These are phyloP conservation scores for Verbascum thapsus DNA, from an alignment of 257 asterid genomes.

Conservation along the genomic window DNA sequence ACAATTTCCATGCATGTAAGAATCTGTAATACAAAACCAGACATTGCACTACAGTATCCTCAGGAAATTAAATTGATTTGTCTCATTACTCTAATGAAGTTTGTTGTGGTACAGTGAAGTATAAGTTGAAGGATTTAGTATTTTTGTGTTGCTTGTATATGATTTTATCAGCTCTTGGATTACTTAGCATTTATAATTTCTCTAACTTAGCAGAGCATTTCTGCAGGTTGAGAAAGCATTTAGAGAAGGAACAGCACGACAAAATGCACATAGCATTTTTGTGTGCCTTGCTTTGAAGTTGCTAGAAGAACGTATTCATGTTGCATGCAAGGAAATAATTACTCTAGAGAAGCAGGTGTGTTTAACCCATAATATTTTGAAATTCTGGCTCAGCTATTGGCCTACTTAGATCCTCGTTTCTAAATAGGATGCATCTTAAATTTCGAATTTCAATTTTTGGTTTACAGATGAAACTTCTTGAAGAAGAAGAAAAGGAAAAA, in stretches of 20 bases:
- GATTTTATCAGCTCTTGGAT: conserved; percentile 7
- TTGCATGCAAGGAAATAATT: conserved; percentile 93
- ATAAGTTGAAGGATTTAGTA: conserved; percentile 5
- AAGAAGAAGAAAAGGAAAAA: conserved; percentile 98
- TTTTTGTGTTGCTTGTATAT: conserved; percentile 18
- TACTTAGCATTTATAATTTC: conserved; percentile 28
- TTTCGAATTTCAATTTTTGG: conserved; percentile 31
- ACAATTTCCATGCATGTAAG: neutral
- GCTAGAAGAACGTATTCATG: conserved; percentile 86
- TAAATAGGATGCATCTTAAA: conserved; percentile 27
- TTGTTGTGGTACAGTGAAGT: conserved; percentile 17
- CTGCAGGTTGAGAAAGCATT: conserved; percentile 96
- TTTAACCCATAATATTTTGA: conserved; percentile 25
- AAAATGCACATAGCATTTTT: conserved; percentile 96
- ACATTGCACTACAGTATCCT: conserved; percentile 12
- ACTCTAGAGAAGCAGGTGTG: conserved; percentile 98
- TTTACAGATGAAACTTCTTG: conserved; percentile 86
- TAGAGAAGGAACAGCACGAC: conserved; percentile 99
- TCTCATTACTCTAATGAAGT: conserved; percentile 20
- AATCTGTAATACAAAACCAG: neutral
- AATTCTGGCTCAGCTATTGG: conserved; percentile 27
- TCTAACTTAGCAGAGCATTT: conserved; percentile 30
- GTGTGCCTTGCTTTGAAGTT: conserved; percentile 90
- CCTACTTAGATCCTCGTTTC: conserved; percentile 18
- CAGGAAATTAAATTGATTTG: conserved; percentile 1